phyloP scores from a whole-genome alignment of 192 early-diverging fungal genomes.

The Chytriomyces sp. region DNA sequence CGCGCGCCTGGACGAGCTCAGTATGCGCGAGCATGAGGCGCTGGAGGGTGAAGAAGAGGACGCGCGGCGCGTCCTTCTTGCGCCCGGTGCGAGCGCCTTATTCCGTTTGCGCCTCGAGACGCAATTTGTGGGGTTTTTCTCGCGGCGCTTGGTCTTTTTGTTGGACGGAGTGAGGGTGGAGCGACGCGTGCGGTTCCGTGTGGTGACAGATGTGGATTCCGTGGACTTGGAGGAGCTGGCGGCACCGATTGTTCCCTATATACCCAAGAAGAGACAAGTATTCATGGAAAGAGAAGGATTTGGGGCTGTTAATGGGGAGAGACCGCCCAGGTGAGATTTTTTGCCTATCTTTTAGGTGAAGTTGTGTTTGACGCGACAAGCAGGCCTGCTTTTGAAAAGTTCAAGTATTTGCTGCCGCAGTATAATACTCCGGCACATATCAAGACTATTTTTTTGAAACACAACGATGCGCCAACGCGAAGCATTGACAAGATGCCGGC shows the following conservation, averaged over 20 bases:
- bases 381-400: slow-evolving; percentile 13
- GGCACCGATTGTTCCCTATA: background rate
- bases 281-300: background rate
- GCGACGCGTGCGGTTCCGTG: background rate
- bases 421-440: background rate
- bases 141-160: slow-evolving; percentile 9
- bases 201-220: background rate
- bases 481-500: slow-evolving; percentile 2
- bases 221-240: background rate
- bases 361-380: background rate
- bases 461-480: background rate
- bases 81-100: background rate
- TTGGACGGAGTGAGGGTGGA: background rate
- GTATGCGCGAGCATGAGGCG: background rate
- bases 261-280: background rate
- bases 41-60: background rate
- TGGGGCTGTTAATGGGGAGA: background rate
- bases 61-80: background rate
- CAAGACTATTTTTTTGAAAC: too few species aligned
- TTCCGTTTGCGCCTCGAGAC: background rate
- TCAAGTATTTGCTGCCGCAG: slow-evolving; percentile 10
- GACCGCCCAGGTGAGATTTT: slow-evolving; percentile 13
- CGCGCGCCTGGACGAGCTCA: background rate
- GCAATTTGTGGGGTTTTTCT: slow-evolving; percentile 3
- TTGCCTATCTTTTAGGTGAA: background rate